phyloP scores from a whole-genome alignment of 2,329 filamentous ascomycete genomes.

The Myriosclerotinia curreyana region DNA sequence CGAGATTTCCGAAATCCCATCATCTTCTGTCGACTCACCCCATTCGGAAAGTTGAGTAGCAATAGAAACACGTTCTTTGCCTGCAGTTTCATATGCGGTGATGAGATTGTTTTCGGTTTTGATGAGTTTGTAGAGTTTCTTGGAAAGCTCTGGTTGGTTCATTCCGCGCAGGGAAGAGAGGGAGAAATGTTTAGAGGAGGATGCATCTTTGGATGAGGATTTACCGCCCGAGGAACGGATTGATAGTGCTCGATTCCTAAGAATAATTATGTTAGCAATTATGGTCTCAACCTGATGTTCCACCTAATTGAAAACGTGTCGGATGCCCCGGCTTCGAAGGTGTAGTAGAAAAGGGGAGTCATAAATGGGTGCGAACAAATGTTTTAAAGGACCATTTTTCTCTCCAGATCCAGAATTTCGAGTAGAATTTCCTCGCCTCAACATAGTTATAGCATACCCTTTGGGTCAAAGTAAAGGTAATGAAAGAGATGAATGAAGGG shows the following conservation, averaged over 20 bases:
- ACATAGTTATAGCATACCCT: neutral
- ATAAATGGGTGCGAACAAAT: slow-evolving; percentile 15
- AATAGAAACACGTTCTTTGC: slow-evolving; percentile 78
- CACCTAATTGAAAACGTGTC: slow-evolving; percentile 5
- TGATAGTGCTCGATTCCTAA: slow-evolving; percentile 71
- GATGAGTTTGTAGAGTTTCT: slow-evolving; percentile 86
- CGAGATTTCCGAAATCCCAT: slow-evolving; percentile 81
- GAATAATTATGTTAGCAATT: slow-evolving; percentile 11
- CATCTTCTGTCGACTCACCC: slow-evolving; percentile 89
- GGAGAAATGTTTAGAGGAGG: slow-evolving; percentile 65
- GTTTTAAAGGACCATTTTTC: slow-evolving; percentile 16
- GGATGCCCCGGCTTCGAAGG: neutral
- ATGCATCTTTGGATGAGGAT: slow-evolving; percentile 35
- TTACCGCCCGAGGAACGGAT: slow-evolving; percentile 56
- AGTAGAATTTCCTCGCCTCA: slow-evolving; percentile 16
- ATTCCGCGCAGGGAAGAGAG: slow-evolving; percentile 83
- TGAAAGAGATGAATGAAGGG: neutral
- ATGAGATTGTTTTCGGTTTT: slow-evolving; percentile 93
- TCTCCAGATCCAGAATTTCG: slow-evolving; percentile 15
- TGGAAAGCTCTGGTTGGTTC: slow-evolving; percentile 82
- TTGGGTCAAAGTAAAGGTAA: neutral
- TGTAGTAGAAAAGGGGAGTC: neutral
- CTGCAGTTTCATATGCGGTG: slow-evolving; percentile 77
- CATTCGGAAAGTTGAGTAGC: slow-evolving; percentile 92
- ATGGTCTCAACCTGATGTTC: neutral